Percentiles rank a stretch among this genome's conserved stretches.
Evolutionary conservation across 2,329 filamentous ascomycete species (phyloP).

Genomic region (Aureobasidium mangrovei): DNA sequence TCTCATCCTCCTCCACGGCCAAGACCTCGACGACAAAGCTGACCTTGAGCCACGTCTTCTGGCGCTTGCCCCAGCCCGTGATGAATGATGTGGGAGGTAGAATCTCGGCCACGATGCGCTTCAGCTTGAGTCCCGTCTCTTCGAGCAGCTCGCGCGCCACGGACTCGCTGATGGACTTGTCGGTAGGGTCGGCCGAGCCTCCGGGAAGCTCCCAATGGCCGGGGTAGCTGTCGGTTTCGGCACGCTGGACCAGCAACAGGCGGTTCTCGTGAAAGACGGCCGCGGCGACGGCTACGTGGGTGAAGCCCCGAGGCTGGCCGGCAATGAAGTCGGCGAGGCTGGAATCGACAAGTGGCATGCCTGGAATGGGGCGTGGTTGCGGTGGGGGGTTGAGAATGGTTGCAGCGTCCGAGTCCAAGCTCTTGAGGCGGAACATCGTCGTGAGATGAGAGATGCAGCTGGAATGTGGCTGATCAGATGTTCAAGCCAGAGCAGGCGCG

Average conservation of each 20-base stretch:
- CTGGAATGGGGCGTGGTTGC: slow-evolving; percentile 7
- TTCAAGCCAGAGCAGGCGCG: background rate
- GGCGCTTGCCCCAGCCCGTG: slow-evolving; percentile 12
- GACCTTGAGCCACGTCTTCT: slow-evolving; percentile 14
- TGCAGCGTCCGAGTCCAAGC: slow-evolving; percentile 7
- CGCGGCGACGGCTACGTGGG: slow-evolving; percentile 15
- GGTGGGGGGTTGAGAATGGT: slow-evolving; percentile 13
- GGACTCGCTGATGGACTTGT: slow-evolving; percentile 35
- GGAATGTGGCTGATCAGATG: background rate
- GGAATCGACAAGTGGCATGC: slow-evolving; percentile 1
- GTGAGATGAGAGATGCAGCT: background rate
- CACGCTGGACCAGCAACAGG: slow-evolving; percentile 38
- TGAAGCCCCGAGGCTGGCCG: slow-evolving; percentile 12
- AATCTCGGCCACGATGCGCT: slow-evolving; percentile 22
- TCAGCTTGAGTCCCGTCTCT: slow-evolving; percentile 36
- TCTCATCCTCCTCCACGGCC: slow-evolving; percentile 6
- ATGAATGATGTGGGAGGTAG: slow-evolving; percentile 17
- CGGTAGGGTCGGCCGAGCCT: slow-evolving; percentile 36
- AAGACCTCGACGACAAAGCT: slow-evolving; percentile 17
- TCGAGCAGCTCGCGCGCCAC: slow-evolving; percentile 44
- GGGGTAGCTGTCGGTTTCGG: slow-evolving; percentile 35
- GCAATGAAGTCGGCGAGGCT: slow-evolving; percentile 1
- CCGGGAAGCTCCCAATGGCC: slow-evolving; percentile 43
- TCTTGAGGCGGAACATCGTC: slow-evolving; percentile 16
- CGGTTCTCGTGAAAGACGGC: slow-evolving; percentile 20